phyloP scores from a whole-genome alignment of 179 eudicot species.

The Dionaea muscipula region DNA sequence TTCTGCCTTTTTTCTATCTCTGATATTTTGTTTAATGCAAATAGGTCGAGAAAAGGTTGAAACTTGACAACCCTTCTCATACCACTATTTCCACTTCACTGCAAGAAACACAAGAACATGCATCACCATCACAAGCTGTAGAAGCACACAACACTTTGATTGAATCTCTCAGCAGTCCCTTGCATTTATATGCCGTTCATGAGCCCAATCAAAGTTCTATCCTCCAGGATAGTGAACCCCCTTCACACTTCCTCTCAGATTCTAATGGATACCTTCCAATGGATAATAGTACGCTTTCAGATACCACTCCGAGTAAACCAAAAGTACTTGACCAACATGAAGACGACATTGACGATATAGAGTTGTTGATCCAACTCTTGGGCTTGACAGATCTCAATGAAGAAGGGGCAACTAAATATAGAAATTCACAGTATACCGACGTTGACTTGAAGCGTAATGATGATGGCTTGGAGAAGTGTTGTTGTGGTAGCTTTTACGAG shows the following conservation, averaged over 20 bases:
- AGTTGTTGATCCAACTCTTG: slow-evolving; percentile 41
- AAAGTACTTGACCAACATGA: slow-evolving; percentile 9
- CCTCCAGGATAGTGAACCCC: slow-evolving; percentile 41
- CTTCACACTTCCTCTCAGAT: slow-evolving; percentile 46
- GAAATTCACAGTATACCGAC: not conserved
- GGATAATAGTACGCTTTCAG: slow-evolving; percentile 21
- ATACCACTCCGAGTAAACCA: slow-evolving; percentile 11
- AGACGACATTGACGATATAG: slow-evolving; percentile 35
- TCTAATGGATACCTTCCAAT: slow-evolving; percentile 33
- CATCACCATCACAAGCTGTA: slow-evolving; percentile 6
- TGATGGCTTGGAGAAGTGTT: slow-evolving; percentile 11
- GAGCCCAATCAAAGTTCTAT: slow-evolving; percentile 18
- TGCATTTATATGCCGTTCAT: slow-evolving; percentile 29
- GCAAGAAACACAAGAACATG: slow-evolving; percentile 5
- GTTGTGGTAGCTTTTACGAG: slow-evolving; percentile 46
- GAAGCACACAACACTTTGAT: slow-evolving; percentile 7
- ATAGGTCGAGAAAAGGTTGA: slow-evolving; percentile 72
- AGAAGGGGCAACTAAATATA: slow-evolving; percentile 7
- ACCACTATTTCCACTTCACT: slow-evolving; percentile 8
- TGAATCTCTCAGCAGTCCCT: slow-evolving; percentile 53
- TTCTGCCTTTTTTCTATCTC: not conserved
- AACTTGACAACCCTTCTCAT: slow-evolving; percentile 32
- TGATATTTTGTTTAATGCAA: slow-evolving; percentile 5
- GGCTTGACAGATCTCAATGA: slow-evolving; percentile 32
- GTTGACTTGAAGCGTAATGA: slow-evolving; percentile 4